These are phyloP conservation scores for Cladophialophora carrionii DNA, from an alignment of 2,329 filamentous ascomycete species.

Conservation along the genomic window DNA sequence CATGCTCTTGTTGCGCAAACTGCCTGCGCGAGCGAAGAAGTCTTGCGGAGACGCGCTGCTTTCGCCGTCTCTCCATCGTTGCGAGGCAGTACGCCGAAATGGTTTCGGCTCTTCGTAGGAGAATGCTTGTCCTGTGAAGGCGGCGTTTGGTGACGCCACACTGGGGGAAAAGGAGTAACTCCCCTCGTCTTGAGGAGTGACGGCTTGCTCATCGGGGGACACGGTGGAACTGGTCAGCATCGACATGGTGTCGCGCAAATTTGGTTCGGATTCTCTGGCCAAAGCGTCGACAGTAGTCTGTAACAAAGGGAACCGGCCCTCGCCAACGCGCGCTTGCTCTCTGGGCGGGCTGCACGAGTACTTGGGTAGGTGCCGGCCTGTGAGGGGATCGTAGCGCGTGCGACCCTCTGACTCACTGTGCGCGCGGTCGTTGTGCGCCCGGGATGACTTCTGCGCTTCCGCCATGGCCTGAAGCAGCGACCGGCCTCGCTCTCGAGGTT, in stretches of 20 bases:
- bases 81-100: slow-evolving; percentile 36
- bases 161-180: slow-evolving; percentile 30
- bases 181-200: slow-evolving; percentile 29
- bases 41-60: slow-evolving; percentile 45
- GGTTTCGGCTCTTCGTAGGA: slow-evolving; percentile 35
- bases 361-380: slow-evolving; percentile 33
- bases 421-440: slow-evolving; percentile 19
- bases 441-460: slow-evolving; percentile 22
- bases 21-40: slow-evolving; percentile 38
- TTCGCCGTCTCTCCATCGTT: slow-evolving; percentile 40
- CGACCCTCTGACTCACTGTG: slow-evolving; percentile 37
- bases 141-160: slow-evolving; percentile 22
- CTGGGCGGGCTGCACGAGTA: slow-evolving; percentile 35
- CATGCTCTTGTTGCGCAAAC: slow-evolving; percentile 34
- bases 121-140: slow-evolving; percentile 28
- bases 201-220: slow-evolving; percentile 33
- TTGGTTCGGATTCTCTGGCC: slow-evolving; percentile 33
- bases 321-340: slow-evolving; percentile 36
- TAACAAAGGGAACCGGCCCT: slow-evolving; percentile 37
- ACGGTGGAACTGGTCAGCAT: slow-evolving; percentile 35
- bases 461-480: slow-evolving; percentile 29
- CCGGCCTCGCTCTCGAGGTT: slow-evolving; percentile 33
- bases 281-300: slow-evolving; percentile 39
- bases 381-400: slow-evolving; percentile 36
- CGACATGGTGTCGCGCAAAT: slow-evolving; percentile 29